Evolutionary conservation across 1,139 yeast species (phyloP), one percentile per base, ranked within the genome.

Genomic region (Sugiyamaella japonica): DNA sequence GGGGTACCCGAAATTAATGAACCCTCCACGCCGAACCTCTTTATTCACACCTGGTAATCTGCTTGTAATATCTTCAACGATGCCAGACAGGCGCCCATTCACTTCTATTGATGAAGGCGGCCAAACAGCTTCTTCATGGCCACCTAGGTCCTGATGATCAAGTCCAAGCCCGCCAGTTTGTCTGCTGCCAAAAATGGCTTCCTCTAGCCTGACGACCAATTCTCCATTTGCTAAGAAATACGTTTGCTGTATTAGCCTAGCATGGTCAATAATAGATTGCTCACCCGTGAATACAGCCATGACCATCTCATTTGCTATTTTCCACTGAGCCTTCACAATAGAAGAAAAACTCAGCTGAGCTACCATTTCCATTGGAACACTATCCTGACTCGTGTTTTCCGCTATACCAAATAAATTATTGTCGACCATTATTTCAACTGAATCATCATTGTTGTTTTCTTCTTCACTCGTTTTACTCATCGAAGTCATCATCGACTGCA

Each of bases 51-150:
- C 42, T 37, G 43, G 43, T 20, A 45, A 32, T 44, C 51, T 45
- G 5, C 16, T 16, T 2, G 23, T 34, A 32, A 47, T 48, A 6
- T 55, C 53, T 15, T 60, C 64, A 7, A 59, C 56, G 2, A 54
- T 50, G 4, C 51, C 59, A 0, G 62, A 59, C 13, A 62, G 37
- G 10, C 47, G 32, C 15, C 47, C 51, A 46, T 61, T 61, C 17
- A 63, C 46, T 40, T 56, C 59, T 6, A 56, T 25, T 6, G 57
- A 51, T 1, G 58, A 47, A 1, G 64, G 64, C 7, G 62, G 64
- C 65, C 65, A 63, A 10, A 3, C 34, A 29, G 3, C 7, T 5
- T 3, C n/a, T 9, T 29, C 34, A 29, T 12, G 34, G 9, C 43
- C 25, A 8, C 38, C 28, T 12, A 23, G 15, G 7, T 20, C 15